These are phyloP conservation scores for Cenococcum geophilum DNA, from an alignment of 495 filamentous ascomycete species.

Conservation along the genomic window DNA sequence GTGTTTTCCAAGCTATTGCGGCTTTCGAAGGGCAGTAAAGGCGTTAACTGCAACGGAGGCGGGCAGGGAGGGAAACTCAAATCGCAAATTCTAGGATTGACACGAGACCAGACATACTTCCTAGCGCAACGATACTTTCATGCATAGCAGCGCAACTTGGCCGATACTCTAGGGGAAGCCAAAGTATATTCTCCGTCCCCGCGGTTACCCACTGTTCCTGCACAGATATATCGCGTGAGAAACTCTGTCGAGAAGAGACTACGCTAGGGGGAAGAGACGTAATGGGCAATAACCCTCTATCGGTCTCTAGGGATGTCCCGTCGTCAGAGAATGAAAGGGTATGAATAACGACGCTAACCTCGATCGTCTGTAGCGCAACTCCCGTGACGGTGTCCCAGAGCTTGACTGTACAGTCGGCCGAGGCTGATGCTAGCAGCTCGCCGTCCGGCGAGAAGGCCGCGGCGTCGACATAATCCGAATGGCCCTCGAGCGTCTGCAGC, in stretches of 20 bases:
- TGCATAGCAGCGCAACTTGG: not conserved
- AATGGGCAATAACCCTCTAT: not conserved
- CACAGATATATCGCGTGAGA: not conserved
- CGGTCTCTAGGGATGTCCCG: not conserved
- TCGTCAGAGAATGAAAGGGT: not conserved
- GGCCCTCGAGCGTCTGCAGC: not conserved
- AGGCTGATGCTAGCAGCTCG: constrained; percentile 85
- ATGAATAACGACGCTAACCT: no score
- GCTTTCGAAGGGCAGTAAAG: no score
- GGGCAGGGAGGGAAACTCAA: no score
- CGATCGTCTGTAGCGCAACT: not conserved
- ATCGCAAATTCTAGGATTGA: not conserved
- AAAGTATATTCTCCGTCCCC: not conserved
- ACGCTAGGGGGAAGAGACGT: not conserved
- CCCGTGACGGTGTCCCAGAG: constrained; percentile 84
- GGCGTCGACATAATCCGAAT: not conserved
- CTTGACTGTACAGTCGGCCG: constrained; percentile 89
- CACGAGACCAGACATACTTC: not conserved
- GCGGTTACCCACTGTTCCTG: not conserved
- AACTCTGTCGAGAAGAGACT: not conserved
- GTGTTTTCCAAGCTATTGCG: no score
- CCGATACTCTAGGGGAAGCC: not conserved
- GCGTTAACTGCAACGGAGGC: no score
- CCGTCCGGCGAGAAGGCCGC: constrained; percentile 43
- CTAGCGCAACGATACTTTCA: not conserved